Base-by-base conservation (phyloP, 306 rosid genomes). In the Castanea sativa region DNA sequence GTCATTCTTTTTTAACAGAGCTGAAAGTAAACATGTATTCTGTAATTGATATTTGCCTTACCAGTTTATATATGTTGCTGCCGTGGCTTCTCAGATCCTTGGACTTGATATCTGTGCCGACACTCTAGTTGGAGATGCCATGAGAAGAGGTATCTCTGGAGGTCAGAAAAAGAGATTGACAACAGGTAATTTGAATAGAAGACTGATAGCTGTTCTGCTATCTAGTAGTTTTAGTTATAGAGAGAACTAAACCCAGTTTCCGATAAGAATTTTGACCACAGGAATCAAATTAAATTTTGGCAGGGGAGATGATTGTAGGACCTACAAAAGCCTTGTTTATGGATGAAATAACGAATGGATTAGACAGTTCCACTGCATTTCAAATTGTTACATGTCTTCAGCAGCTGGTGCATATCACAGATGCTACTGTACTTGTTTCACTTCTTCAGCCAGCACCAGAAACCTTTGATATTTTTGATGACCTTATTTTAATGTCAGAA, bases 381-480 rank as follows among this genome's bases (percentile, higher is more conserved):
- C 71, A 67, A 5, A 2, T 19, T 43, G 55, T 69, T 69, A 21
- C 74, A 20, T 70, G 57, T 70, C 57, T 70, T 45, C 58, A 5
- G 55, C 74, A 70, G 58, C 57, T 70, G 2, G 74, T 70, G 32
- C 74, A 70, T 11, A n/a, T 70, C n/a, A 41, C 74, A 10, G 71
- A 65, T 32, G 71, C 74, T 35, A 86, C 90, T 0, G 38, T 77
- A 16, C 71, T 88, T 11, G 75, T 84, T 45, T 88, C 92, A 2
- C 92, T 88, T 76, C 88, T 88, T 45, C 92, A 88, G 74, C 92
- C 90, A 20, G 80, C 92, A 51, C 90, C 92, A 0, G 90, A 88
- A 68, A 75, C 82, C 27, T 86, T 86, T 55, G 86, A 86, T 5
- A 88, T 84, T 69, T 88, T 88, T 33, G 90, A 88, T 73, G 92